Percentiles rank a stretch among this genome's conserved stretches.
These are phyloP conservation scores for Carex arenaria DNA, from an alignment of 202 grass and related monocot species.

Conservation along the genomic window DNA sequence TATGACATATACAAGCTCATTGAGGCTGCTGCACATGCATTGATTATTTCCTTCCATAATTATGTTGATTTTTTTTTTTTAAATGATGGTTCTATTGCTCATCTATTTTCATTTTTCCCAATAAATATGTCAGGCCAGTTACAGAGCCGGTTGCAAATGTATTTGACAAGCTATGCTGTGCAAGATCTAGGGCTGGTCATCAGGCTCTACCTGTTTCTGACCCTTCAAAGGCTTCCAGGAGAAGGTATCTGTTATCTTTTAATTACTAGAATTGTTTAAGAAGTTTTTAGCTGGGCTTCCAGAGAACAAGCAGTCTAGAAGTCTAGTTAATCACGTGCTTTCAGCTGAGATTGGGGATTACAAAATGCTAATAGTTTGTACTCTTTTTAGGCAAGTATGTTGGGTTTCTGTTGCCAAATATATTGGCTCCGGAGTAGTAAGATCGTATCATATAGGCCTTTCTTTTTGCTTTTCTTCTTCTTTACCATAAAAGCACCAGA, in stretches of 20 bases:
- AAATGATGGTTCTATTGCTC: background rate
- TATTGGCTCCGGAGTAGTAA: background rate
- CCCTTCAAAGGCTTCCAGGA: slow-evolving; percentile 72
- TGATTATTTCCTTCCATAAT: slow-evolving; percentile 5
- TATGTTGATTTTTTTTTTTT: background rate
- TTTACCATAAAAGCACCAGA: background rate
- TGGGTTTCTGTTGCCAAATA: background rate
- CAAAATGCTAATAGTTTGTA: background rate
- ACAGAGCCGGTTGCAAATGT: slow-evolving; percentile 76
- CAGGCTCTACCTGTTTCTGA: slow-evolving; percentile 70
- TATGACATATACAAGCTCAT: background rate
- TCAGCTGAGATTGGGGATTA: background rate
- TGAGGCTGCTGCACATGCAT: background rate
- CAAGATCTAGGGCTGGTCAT: slow-evolving; percentile 64
- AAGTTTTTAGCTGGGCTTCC: background rate
- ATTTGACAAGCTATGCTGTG: slow-evolving; percentile 68
- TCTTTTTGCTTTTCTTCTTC: background rate
- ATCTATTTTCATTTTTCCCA: background rate
- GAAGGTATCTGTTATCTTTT: slow-evolving; percentile 45
- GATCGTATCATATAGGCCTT: background rate
- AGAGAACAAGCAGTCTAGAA: background rate
- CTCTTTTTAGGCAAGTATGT: background rate
- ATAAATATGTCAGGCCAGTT: slow-evolving; percentile 53
- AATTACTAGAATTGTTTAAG: background rate
- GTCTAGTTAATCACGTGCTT: background rate